Percentiles rank a stretch among this genome's conserved stretches.
Evolutionary conservation across 495 filamentous ascomycete genomes (phyloP).

Genomic region (Aspergillus coremiiformis): DNA sequence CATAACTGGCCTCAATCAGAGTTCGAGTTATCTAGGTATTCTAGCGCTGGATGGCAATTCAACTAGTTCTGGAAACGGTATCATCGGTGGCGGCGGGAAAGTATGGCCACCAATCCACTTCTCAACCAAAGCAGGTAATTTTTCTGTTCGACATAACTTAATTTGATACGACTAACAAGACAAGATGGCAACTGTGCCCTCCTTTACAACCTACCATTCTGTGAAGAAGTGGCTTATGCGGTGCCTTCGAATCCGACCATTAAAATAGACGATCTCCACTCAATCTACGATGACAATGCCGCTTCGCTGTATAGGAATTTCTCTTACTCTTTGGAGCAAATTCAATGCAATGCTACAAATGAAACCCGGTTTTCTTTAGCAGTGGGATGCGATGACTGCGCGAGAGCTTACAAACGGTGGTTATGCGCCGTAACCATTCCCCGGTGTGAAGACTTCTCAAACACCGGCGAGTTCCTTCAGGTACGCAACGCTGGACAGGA

Average conservation of each 20-base stretch:
- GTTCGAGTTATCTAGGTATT: conserved; percentile 61
- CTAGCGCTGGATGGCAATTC: conserved; percentile 57
- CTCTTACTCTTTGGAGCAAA: conserved; percentile 68
- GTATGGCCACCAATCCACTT: conserved; percentile 63
- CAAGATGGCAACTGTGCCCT: conserved; percentile 73
- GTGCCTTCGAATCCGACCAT: conserved; percentile 66
- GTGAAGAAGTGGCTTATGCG: conserved; percentile 78
- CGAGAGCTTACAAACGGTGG: conserved; percentile 79
- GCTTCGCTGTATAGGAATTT: conserved; percentile 62
- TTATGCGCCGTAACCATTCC: conserved; percentile 90
- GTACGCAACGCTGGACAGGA: conserved; percentile 58
- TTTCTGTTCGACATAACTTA: conserved; percentile 13
- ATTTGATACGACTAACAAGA: conserved; percentile 9
- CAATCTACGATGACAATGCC: conserved; percentile 65
- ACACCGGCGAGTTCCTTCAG: conserved; percentile 46
- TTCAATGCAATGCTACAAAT: conserved; percentile 70
- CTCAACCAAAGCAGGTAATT: conserved; percentile 68
- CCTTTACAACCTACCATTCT: conserved; percentile 76
- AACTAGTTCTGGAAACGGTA: conserved; percentile 39
- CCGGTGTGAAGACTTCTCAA: conserved; percentile 76
- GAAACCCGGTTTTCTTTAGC: conserved; percentile 74
- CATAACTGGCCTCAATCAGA: conserved; percentile 61
- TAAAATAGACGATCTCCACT: conserved; percentile 42
- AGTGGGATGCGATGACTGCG: conserved; percentile 67
- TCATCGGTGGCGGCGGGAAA: conserved; percentile 59